Conservation (phyloP, 2,329 filamentous ascomycete species). For the Waltergamsia citrina region DNA sequence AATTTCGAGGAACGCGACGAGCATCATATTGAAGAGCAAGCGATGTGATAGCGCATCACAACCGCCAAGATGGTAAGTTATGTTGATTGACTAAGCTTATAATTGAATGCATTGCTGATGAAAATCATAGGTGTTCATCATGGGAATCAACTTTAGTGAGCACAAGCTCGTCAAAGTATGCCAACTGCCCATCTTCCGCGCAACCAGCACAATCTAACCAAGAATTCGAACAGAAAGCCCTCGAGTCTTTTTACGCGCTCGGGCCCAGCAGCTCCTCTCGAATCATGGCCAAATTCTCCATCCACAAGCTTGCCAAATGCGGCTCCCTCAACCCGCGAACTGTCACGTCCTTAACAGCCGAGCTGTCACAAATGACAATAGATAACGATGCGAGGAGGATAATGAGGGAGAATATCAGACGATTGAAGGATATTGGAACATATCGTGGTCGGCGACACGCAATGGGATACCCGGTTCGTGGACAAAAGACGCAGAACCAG, state of each 20-base stretch:
- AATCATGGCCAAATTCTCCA: constrained; percentile 81
- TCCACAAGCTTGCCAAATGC: constrained; percentile 75
- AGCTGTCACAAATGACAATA: constrained; percentile 85
- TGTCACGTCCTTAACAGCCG: constrained; percentile 71
- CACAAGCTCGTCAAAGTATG: constrained; percentile 72
- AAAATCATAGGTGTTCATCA: constrained; percentile 61
- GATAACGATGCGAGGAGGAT: constrained; percentile 78
- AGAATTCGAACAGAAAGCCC: constrained; percentile 44
- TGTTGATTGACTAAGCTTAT: too few species aligned
- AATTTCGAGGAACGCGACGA: not conserved
- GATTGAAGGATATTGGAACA: constrained; percentile 82
- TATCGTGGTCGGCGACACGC: constrained; percentile 87
- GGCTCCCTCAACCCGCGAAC: constrained; percentile 67
- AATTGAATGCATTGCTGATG: too few species aligned
- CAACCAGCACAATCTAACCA: not conserved
- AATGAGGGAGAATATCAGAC: constrained; percentile 74
- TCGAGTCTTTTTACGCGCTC: constrained; percentile 81
- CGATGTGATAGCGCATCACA: constrained; percentile 1
- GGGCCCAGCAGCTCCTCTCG: constrained; percentile 59
- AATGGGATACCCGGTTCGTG: constrained; percentile 83
- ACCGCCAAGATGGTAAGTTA: constrained; percentile 10
- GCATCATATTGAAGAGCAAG: not conserved
- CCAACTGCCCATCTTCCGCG: constrained; percentile 2
- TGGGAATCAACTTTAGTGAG: constrained; percentile 81
- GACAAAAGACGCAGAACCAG: constrained; percentile 78